phyloP scores from a whole-genome alignment of 306 rosid species.

The barrel medic (Medicago truncatula) region DNA sequence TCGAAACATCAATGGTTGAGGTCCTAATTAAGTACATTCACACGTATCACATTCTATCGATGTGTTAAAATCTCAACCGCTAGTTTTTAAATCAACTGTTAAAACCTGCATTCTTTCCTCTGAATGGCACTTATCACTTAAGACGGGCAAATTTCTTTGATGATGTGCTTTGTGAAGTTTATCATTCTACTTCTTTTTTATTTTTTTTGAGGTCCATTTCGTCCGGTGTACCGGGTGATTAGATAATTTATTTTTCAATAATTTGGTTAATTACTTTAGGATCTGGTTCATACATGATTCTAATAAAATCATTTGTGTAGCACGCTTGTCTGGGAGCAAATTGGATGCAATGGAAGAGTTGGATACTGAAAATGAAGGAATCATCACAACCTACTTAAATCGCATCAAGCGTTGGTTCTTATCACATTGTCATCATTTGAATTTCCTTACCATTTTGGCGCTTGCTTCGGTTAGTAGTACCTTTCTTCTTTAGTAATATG shows the following conservation, averaged over 20 bases:
- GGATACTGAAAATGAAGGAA: constrained; percentile 62
- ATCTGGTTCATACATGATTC: constrained; percentile 30
- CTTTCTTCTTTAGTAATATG: constrained; percentile 29
- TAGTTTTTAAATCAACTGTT: neutral
- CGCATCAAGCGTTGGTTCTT: constrained; percentile 66
- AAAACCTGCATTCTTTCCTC: neutral
- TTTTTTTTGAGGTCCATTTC: constrained; percentile 12
- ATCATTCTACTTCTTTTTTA: neutral
- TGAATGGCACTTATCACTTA: neutral
- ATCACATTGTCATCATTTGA: constrained; percentile 74
- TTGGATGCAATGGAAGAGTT: constrained; percentile 67
- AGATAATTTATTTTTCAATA: constrained; percentile 1
- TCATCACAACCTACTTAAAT: constrained; percentile 53
- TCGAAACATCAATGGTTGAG: neutral
- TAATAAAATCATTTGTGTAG: constrained; percentile 50
- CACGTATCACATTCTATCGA: neutral
- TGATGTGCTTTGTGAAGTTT: neutral
- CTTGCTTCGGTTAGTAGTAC: constrained; percentile 87
- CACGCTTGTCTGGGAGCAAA: constrained; percentile 65
- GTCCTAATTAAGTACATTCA: neutral
- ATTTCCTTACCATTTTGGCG: constrained; percentile 68
- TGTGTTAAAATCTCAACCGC: neutral
- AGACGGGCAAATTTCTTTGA: neutral
- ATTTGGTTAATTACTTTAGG: constrained; percentile 23
- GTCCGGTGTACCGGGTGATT: constrained; percentile 12